Base-by-base conservation (phyloP, 2,329 filamentous ascomycete genomes). In the Sarocladium kiliense region DNA sequence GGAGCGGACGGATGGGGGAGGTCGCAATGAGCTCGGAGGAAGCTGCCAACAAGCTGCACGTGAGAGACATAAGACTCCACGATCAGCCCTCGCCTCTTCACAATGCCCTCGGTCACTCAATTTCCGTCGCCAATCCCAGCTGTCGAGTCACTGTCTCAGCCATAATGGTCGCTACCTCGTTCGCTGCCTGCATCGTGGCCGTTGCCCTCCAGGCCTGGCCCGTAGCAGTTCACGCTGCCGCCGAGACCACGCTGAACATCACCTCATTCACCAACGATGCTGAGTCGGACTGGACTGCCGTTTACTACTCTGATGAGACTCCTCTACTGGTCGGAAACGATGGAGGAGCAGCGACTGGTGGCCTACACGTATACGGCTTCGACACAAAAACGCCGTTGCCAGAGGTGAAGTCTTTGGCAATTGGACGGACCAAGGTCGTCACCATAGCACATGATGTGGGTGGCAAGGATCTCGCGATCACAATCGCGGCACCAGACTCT, bases 241-340 rank as follows among this genome's bases (percentile, higher is more conserved):
- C 47, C 18, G 47, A 51, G 25, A 36, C 47, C 16, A 44, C 65
- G 16, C 60, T 71, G 42, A 63, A 68, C 5, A 58, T 74, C 54
- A 65, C 68, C 3, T 66, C 68, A 18, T 55, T 64, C 36, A 74
- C 73, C 1, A 60, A 60, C 18, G 61, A 67, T 9, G 62, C 77
- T 55, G 70, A 74, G 41, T 74, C 75, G 0, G 75, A 77, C 54
- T 73, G 66, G 64, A 71, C 72, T 2, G 59, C 69, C 3, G 61
- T 73, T 3, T 72, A 72, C 63, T 77, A 77, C 58, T 64, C 67
- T 12, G 59, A 59, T 14, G 57, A 55, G 1, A 50, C 58, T 2
- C 71, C 74, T 6, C 39, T 74, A 4, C 65, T 78, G 1, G 60
- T 78, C n/a, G 73, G 73, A 18, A 78, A 77, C 36, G 75, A 78